A percentile compares a stretch with the other conserved stretches of the same genome.
phyloP scores from a whole-genome alignment of 495 filamentous ascomycete species.

The Xylaria nigripes region DNA sequence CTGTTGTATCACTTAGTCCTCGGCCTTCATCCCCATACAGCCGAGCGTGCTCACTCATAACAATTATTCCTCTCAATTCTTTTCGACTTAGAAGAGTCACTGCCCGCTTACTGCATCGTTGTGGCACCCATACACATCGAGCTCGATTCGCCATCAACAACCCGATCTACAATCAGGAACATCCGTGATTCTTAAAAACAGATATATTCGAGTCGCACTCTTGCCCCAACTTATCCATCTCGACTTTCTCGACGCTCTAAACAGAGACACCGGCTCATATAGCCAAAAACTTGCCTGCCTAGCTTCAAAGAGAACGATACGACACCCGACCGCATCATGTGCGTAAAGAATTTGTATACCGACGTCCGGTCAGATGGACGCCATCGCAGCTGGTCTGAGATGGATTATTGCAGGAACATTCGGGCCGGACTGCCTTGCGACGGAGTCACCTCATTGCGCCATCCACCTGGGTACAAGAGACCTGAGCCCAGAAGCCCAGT shows the following conservation, averaged over 20 bases:
- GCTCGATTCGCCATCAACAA: slow-evolving; percentile 27
- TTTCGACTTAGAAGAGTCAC: not conserved
- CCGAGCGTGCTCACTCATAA: slow-evolving; percentile 21
- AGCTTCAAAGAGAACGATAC: slow-evolving; percentile 19
- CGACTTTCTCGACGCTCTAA: slow-evolving; percentile 12
- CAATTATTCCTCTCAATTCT: slow-evolving; percentile 24
- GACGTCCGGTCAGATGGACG: slow-evolving; percentile 22
- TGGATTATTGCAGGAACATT: slow-evolving; percentile 10
- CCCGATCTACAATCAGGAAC: slow-evolving; percentile 22
- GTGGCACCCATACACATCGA: slow-evolving; percentile 17
- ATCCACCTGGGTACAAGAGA: slow-evolving; percentile 11
- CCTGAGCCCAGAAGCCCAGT: slow-evolving; percentile 16
- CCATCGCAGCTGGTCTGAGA: not conserved
- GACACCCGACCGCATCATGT: slow-evolving; percentile 33
- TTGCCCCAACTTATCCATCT: slow-evolving; percentile 4
- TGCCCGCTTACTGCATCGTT: slow-evolving; percentile 24
- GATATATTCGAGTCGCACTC: slow-evolving; percentile 4
- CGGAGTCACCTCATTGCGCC: slow-evolving; percentile 8
- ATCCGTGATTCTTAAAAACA: slow-evolving; percentile 10
- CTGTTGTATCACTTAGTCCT: not conserved
- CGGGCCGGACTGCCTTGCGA: slow-evolving; percentile 16
- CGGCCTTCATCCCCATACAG: not conserved
- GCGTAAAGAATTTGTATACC: slow-evolving; percentile 31
- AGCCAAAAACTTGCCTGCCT: slow-evolving; percentile 22
- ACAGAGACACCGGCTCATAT: slow-evolving; percentile 12